Base-by-base conservation (phyloP, 441 rosid species). In the Mallotus repandus region DNA sequence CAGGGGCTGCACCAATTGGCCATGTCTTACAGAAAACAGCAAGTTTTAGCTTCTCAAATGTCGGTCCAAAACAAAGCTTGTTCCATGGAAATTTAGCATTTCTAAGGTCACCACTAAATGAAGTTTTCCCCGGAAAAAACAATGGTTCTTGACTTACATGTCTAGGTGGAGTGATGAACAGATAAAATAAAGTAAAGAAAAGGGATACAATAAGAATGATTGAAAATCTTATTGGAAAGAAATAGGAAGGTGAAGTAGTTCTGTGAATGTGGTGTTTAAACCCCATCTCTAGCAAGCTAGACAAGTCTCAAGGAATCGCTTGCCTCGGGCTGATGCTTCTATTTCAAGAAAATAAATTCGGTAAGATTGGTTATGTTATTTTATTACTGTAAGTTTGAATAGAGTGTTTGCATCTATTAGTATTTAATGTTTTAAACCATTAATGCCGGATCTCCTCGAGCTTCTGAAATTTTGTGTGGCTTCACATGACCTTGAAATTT, bases 51-150 rank as follows among this genome's bases (percentile, higher is more conserved):
- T 84, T 87, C 85, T 81, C 86, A 11, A 63, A 46, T 25, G 79
- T 57, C 2, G 79, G 84, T 22, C 88, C 93, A 1, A 90, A 84
- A 66, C 89, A 82, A 57, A 88, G 94, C 76, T 77, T 79, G 83
- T 90, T 92, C 96, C 91, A 85, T 3, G 94, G 86, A 76, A 84
- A 80, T 22, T 70, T 80, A 4, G 85, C 75, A 76, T 87, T 84
- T 72, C 94, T 79, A 25, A 90, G 91, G 73, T 90, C 94, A 43
- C 93, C 90, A 6, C 35, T 45, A 66, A 83, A 90, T 46, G 55
- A 35, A 14, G 12, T 63, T 5, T 4, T 21, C 3, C 4, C 65
- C 0, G 66, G 22, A 15, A 59, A n/a, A 16, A 18, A 10, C 5
- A 56, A 45, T 1, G 76, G 67, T 32, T 76, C 76, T 0, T 73